These are phyloP conservation scores for Polyrhizophydium stewartii DNA, from an alignment of 371 early-diverging fungal genomes.

Conservation along the genomic window DNA sequence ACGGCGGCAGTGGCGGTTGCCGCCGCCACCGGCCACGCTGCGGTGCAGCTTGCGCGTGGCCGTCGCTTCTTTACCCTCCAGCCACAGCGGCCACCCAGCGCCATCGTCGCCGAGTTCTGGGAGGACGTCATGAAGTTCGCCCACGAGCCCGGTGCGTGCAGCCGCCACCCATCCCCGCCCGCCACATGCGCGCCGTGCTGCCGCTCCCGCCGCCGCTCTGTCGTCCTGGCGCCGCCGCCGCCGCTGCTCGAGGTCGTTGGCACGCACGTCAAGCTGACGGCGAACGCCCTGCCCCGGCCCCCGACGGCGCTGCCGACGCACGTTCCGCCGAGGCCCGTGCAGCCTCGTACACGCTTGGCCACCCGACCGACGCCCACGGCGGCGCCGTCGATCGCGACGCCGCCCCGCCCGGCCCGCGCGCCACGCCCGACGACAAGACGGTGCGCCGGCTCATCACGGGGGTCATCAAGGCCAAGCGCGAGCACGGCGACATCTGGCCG, in stretches of 20 bases:
- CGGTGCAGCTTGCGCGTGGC: too few species aligned
- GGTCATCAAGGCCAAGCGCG: conserved; percentile 35
- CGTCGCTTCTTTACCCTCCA: too few species aligned
- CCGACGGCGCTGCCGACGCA: too few species aligned
- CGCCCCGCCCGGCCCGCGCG: conserved; percentile 3
- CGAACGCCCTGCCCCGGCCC: too few species aligned
- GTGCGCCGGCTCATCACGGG: conserved; percentile 38
- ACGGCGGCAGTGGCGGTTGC: too few species aligned
- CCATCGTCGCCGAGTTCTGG: conserved; percentile 45
- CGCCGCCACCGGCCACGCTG: too few species aligned
- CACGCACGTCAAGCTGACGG: too few species aligned
- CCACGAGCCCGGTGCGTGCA: conserved; percentile 34
- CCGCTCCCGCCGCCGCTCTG: not conserved
- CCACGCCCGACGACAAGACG: conserved; percentile 24
- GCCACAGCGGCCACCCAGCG: conserved; percentile 2
- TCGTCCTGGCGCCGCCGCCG: not conserved
- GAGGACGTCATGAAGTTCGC: conserved; percentile 44
- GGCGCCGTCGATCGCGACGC: conserved; percentile 15
- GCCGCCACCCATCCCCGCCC: too few species aligned
- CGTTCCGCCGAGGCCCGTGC: not conserved
- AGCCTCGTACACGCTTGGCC: not conserved
- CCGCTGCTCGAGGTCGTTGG: too few species aligned
- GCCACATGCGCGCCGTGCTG: too few species aligned
- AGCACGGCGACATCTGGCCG: conserved; percentile 49
- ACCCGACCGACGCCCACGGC: not conserved